Percentiles rank a stretch among this genome's conserved stretches.
phyloP scores from a whole-genome alignment of 352 stramenopile genomes.

The Thraustochytrium striatum region DNA sequence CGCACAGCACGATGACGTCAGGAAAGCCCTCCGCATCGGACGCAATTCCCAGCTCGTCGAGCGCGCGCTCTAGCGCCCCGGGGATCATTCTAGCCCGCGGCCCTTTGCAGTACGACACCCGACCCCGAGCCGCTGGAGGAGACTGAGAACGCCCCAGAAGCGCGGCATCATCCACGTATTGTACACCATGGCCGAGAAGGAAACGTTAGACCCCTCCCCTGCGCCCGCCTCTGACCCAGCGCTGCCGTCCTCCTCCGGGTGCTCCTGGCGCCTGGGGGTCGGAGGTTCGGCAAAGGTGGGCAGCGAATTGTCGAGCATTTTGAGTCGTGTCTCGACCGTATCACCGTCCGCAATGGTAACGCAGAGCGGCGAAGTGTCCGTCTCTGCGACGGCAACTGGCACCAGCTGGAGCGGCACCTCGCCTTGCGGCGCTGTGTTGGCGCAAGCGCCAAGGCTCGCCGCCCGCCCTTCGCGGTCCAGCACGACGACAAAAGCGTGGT shows the following conservation, averaged over 20 bases:
- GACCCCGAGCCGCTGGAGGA: not conserved
- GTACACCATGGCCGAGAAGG: not conserved
- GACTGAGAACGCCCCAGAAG: not conserved
- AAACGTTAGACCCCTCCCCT: no score
- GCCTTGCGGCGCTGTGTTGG: no score
- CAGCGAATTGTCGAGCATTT: no score
- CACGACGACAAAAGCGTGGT: not conserved
- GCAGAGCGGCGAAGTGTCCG: no score
- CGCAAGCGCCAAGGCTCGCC: no score
- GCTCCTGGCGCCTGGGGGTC: no score
- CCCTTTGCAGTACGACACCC: not conserved
- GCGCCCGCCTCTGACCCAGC: no score
- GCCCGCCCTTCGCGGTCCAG: not conserved
- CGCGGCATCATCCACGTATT: conserved; percentile 3
- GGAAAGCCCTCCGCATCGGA: not conserved
- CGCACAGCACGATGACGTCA: conserved; percentile 15
- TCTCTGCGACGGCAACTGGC: no score
- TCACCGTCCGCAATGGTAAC: not conserved
- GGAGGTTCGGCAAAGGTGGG: no score
- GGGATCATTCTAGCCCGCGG: not conserved
- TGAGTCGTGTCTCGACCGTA: no score
- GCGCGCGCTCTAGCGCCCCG: not conserved
- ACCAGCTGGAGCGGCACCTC: no score
- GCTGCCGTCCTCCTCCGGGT: no score
- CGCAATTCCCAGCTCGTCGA: not conserved